Percentiles rank a stretch among this genome's conserved stretches.
Evolutionary conservation across 768 basidiomycete genomes (phyloP).

Genomic region (Russula lepida): DNA sequence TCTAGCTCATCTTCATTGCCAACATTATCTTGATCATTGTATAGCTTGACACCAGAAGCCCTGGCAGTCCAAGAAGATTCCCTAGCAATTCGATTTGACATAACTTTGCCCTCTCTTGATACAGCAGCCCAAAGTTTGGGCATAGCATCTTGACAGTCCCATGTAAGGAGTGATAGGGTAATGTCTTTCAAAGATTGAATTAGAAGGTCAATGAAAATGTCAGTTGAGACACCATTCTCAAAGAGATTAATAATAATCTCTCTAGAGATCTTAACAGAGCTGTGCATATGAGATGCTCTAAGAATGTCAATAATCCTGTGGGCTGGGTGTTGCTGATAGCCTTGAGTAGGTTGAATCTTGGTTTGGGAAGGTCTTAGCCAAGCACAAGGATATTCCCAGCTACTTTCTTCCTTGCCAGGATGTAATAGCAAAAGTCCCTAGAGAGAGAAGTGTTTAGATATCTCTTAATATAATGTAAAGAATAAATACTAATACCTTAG

Average conservation of each 20-base stretch:
- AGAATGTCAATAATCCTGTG: constrained; percentile 48
- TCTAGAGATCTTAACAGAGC: constrained; percentile 39
- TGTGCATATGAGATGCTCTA: constrained; percentile 39
- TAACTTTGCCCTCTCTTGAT: constrained; percentile 21
- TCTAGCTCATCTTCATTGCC: constrained; percentile 22
- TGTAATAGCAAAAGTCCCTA: constrained; percentile 28
- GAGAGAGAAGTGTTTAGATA: not conserved
- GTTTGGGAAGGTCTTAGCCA: constrained; percentile 28
- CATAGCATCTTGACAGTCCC: constrained; percentile 21
- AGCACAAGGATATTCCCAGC: constrained; percentile 17
- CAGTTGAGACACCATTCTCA: constrained; percentile 49
- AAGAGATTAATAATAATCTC: constrained; percentile 57
- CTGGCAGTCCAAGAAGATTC: constrained; percentile 24
- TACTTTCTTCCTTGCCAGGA: constrained; percentile 17
- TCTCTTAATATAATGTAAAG: not conserved
- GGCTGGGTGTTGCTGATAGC: constrained; percentile 32
- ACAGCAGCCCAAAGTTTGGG: constrained; percentile 24
- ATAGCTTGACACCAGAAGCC: constrained; percentile 21
- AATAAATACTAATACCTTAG: constrained; percentile 23
- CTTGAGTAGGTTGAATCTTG: constrained; percentile 31
- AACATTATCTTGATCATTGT: constrained; percentile 22
- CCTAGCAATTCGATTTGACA: constrained; percentile 23
- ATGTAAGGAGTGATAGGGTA: constrained; percentile 23
- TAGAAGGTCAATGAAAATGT: constrained; percentile 31
- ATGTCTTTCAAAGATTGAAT: constrained; percentile 23